Percentiles rank a stretch among this genome's conserved stretches.
Conservation (phyloP, 2,329 filamentous ascomycete genomes). For the Pseudogymnoascus sp. region DNA sequence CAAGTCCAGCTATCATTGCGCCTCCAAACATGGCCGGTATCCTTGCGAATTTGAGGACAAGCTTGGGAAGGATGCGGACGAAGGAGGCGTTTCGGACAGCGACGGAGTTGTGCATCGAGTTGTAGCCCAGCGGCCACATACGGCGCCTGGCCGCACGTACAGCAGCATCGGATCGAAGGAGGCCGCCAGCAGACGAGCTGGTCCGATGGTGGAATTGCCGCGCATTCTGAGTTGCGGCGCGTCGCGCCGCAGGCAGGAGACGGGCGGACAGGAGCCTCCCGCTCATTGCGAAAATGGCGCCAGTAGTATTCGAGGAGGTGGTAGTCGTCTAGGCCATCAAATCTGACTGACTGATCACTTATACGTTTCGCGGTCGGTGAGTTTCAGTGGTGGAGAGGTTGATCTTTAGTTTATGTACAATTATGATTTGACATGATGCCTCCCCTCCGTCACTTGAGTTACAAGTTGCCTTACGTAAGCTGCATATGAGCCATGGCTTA, state of each 20-base stretch:
- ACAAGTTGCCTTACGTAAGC: slow-evolving; percentile 5
- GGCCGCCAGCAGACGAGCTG: slow-evolving; percentile 56
- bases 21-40: slow-evolving; percentile 89
- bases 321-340: slow-evolving; percentile 19
- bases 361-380: background rate
- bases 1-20: slow-evolving; percentile 74
- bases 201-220: slow-evolving; percentile 55
- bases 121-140: slow-evolving; percentile 68
- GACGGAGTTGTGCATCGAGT: slow-evolving; percentile 75
- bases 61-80: slow-evolving; percentile 64
- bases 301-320: slow-evolving; percentile 9
- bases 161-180: slow-evolving; percentile 58
- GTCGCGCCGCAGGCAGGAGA: slow-evolving; percentile 59
- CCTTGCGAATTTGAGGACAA: slow-evolving; percentile 82
- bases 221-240: slow-evolving; percentile 43
- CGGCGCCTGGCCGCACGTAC: slow-evolving; percentile 54
- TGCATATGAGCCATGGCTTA: background rate
- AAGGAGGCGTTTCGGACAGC: slow-evolving; percentile 57
- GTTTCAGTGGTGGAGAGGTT: slow-evolving; percentile 12
- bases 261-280: slow-evolving; percentile 63
- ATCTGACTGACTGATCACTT: background rate
- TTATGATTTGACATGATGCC: slow-evolving; percentile 12
- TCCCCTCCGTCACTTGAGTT: slow-evolving; percentile 7
- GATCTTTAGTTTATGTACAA: slow-evolving; percentile 16
- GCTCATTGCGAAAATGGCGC: slow-evolving; percentile 26